Base-by-base conservation (phyloP, 257 asterid genomes). In the Solanum piurae region DNA sequence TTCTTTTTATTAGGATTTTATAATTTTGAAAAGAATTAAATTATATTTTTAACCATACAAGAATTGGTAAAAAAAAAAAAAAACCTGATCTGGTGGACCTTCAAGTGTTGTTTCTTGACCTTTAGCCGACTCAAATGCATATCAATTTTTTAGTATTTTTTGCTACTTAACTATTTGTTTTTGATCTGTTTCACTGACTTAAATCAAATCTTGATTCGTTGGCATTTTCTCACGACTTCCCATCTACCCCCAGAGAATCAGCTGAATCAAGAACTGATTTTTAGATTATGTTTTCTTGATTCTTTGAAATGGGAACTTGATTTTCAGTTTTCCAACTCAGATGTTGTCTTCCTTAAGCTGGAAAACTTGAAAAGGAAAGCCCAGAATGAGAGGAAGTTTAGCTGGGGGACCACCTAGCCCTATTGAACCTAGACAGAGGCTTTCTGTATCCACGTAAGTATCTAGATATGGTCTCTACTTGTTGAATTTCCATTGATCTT, bases 351-450 rank as follows among this genome's bases (percentile, higher is more conserved):
- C 89, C 34, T 21, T 37, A 1, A 42, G 83, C 90, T 37, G 31
- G 71, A 62, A 10, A 62, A n/a, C 49, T 36, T 86, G 87, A 55
- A 37, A 44, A 20, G 36, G 6, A 89, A 42, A 82, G 18, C 5
- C 80, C 86, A 89, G 86, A 14, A 95, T 94, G 98, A 92, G 96
- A 86, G 95, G 94, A 89, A 85, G 40, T 66, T 86, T 86, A 27
- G 85, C 86, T 72, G 79, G 89, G 27, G 90, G 88, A 12, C 90
- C 94, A 18, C 93, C 95, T 90, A 90, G 90, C 86, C 93, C 94
- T 11, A 84, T 88, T 36, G 98, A 95, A 87, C 94, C 93, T 88
- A 93, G 98, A 82, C 94, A 91, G 11, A 90, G 98, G 90, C 90
- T 90, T 85, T 89, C 94, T 68, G 85, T 87, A 36, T 91, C 89